phyloP scores from a whole-genome alignment of 2,329 filamentous ascomycete species.

The Amphichorda felina region DNA sequence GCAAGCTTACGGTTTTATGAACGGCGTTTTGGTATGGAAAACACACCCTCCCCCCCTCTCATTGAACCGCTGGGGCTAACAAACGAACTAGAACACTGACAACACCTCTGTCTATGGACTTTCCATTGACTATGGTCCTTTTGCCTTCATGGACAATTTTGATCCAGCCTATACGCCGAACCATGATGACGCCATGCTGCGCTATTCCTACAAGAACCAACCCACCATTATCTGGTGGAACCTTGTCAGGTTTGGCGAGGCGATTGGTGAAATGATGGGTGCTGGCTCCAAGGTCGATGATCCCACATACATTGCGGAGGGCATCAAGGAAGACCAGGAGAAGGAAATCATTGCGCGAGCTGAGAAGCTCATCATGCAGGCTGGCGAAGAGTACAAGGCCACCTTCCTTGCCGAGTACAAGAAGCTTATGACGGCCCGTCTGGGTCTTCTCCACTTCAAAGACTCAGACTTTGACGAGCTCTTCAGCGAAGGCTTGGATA shows the following conservation, averaged over 20 bases:
- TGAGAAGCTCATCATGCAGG: conserved; percentile 69
- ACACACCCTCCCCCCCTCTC: not conserved
- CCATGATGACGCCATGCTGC: conserved; percentile 78
- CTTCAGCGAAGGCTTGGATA: conserved; percentile 74
- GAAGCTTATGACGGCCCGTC: conserved; percentile 63
- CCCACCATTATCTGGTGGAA: conserved; percentile 99
- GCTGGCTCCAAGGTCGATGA: conserved; percentile 63
- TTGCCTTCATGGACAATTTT: conserved; percentile 96
- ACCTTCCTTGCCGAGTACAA: conserved; percentile 88
- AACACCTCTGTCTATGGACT: conserved; percentile 88
- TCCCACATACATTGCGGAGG: conserved; percentile 56
- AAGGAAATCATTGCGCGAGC: conserved; percentile 61
- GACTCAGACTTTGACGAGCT: conserved; percentile 68
- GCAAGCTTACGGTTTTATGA: conserved; percentile 99
- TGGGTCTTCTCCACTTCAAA: conserved; percentile 62
- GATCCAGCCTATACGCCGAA: conserved; percentile 93
- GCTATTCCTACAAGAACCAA: conserved; percentile 90
- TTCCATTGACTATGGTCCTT: conserved; percentile 89
- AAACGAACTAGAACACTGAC: conserved; percentile 59
- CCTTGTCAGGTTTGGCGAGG: conserved; percentile 79
- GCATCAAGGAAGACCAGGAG: conserved; percentile 50
- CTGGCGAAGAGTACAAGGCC: conserved; percentile 78
- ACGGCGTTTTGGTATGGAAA: conserved; percentile 60
- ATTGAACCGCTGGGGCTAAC: too few species aligned
- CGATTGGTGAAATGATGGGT: conserved; percentile 73